A percentile compares a stretch with the other conserved stretches of the same genome.
Evolutionary conservation across 306 rosid genomes (phyloP).

Genomic region (Inga oerstediana): DNA sequence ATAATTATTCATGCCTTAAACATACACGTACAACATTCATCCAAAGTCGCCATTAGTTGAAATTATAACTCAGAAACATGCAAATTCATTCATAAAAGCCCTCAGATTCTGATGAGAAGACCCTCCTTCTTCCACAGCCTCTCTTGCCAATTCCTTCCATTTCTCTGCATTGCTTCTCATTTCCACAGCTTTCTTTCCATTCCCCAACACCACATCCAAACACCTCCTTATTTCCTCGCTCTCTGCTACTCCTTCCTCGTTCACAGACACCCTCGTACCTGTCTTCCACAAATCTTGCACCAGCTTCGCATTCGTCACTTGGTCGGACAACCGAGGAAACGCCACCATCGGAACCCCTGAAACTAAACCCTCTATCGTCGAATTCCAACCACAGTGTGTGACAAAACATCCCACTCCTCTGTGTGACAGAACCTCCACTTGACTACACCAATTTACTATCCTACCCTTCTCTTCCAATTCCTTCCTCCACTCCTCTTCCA

Average conservation of each 20-base stretch:
- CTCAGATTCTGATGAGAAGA: conserved; percentile 27
- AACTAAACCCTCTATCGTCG: no score
- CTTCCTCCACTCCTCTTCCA: no score
- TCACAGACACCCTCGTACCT: conserved; percentile 25
- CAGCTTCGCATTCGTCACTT: background rate
- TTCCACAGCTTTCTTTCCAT: conserved; percentile 11
- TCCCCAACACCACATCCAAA: conserved; percentile 42
- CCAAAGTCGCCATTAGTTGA: no score
- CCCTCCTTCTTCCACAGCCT: conserved; percentile 31
- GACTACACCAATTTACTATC: no score
- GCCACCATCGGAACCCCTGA: background rate
- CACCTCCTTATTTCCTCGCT: conserved; percentile 46
- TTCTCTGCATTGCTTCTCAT: conserved; percentile 29
- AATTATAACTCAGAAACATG: no score
- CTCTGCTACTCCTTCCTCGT: conserved; percentile 27
- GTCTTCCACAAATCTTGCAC: background rate
- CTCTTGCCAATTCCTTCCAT: conserved; percentile 38
- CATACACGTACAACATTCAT: no score
- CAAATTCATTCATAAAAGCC: background rate
- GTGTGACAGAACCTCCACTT: no score
- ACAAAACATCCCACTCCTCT: no score
- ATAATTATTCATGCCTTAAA: no score
- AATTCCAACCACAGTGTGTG: no score
- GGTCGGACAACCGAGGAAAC: background rate
- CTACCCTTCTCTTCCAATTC: no score